Percentiles rank a stretch among this genome's conserved stretches.
phyloP scores from a whole-genome alignment of 2,329 filamentous ascomycete genomes.

The Aspergillus tubingensis region DNA sequence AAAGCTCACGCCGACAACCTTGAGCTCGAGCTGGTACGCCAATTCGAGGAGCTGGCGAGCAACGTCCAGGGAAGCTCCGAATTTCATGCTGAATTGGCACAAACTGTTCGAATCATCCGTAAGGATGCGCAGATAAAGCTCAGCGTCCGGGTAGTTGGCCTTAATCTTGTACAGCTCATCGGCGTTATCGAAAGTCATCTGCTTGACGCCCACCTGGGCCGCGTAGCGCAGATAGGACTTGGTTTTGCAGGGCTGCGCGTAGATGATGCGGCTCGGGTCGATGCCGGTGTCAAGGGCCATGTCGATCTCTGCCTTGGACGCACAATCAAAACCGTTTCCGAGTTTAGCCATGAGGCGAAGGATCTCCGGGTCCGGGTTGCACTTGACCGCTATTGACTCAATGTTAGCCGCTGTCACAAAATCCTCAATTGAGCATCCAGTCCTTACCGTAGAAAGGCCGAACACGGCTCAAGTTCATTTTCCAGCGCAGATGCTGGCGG shows the following conservation, averaged over 20 bases:
- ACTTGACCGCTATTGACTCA: slow-evolving; percentile 77
- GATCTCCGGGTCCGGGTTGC: slow-evolving; percentile 91
- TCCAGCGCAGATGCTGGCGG: slow-evolving; percentile 97
- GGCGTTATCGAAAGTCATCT: slow-evolving; percentile 99
- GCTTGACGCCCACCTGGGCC: slow-evolving; percentile 78
- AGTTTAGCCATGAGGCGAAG: slow-evolving; percentile 83
- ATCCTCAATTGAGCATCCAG: background rate
- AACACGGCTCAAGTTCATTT: slow-evolving; percentile 86
- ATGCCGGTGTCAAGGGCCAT: slow-evolving; percentile 81
- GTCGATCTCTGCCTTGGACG: slow-evolving; percentile 96
- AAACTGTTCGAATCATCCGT: slow-evolving; percentile 95
- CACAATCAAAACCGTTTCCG: slow-evolving; percentile 96
- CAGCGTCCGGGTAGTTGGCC: slow-evolving; percentile 81
- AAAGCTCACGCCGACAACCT: slow-evolving; percentile 94
- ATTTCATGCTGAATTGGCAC: slow-evolving; percentile 96
- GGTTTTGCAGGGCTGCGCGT: slow-evolving; percentile 99
- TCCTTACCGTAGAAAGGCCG: slow-evolving; percentile 90
- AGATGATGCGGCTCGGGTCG: slow-evolving; percentile 90
- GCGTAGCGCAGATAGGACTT: slow-evolving; percentile 96
- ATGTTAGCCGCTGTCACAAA: background rate
- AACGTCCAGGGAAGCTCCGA: slow-evolving; percentile 84
- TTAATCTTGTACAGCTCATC: slow-evolving; percentile 99
- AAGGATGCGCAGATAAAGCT: slow-evolving; percentile 90
- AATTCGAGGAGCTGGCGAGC: slow-evolving; percentile 75
- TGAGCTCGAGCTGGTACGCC: slow-evolving; percentile 79